Evolutionary conservation across 2,329 filamentous ascomycete species (phyloP), one percentile per base, ranked within the genome.

Genomic region (Aspergillus versicolor): DNA sequence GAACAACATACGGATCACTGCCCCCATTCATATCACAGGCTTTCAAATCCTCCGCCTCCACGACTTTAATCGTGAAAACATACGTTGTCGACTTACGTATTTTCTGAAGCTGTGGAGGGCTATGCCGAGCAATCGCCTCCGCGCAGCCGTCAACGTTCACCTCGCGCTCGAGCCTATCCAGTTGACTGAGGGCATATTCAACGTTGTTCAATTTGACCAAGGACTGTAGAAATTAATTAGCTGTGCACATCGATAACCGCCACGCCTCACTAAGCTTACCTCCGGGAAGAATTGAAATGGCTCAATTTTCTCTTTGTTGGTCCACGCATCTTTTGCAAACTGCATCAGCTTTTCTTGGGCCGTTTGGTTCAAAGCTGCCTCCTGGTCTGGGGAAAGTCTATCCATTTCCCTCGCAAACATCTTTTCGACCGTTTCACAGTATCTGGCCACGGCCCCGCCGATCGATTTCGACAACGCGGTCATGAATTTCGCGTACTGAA

Each of bases 191-290:
- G 5, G 92, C 93, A 75, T 91, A 97, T 75, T 97, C 93, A 63
- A 99, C 88, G 69, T 99, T 96, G 80, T 99, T 99, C 65, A 99
- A 84, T 75, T 97, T 99, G 61, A 99, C 92, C 67, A 99, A 89
- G 5, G 92, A 97, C 90, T 96, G 64, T 77, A 67, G 77, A 73
- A 51, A n/a, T 13, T 42, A 19, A 40, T 64, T 50, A 67, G 48
- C 27, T 15, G 51, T 40, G 11, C 15, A 9, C 34, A 32, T n/a
- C 22, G 21, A 19, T 34, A 46, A 22, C 15, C n/a, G 38, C n/a
- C 9, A 5, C 17, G 6, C 32, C 17, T 17, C 58, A 48, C 19
- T 9, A 34, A 24, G 73, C 81, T 75, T 78, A 92, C 91, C 84
- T 96, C 90, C 2, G 91, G 87, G 65, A 92, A 94, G 77, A 99